phyloP scores from a whole-genome alignment of 768 basidiomycete species.

The Stropharia rugosoannulata region DNA sequence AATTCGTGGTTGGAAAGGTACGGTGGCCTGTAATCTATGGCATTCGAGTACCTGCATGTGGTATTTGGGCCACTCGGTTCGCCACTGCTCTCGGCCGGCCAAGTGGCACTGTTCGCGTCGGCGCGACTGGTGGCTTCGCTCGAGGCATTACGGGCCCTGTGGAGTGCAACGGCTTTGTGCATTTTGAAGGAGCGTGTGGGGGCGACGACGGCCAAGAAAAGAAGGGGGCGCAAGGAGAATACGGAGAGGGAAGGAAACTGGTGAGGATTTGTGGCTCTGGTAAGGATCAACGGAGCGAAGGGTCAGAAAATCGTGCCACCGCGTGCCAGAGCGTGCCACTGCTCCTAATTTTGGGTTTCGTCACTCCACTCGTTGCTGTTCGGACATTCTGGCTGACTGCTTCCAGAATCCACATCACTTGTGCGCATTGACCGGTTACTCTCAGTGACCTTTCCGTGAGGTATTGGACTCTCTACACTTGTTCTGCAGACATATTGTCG shows the following conservation, averaged over 20 bases:
- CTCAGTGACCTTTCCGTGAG: too few relatives aligned
- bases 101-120: not conserved
- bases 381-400: not conserved
- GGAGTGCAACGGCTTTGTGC: not conserved
- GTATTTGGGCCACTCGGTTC: not conserved
- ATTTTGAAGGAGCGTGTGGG: not conserved
- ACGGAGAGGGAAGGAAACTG: not conserved
- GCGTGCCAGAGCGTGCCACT: slow-evolving; percentile 5
- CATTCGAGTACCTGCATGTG: not conserved
- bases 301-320: slow-evolving; percentile 7
- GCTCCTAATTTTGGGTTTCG: slow-evolving; percentile 5
- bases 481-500: not conserved
- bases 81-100: not conserved
- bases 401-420: too few relatives aligned
- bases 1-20: not conserved
- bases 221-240: not conserved
- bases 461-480: too few relatives aligned
- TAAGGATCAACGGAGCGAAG: slow-evolving; percentile 2
- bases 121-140: not conserved
- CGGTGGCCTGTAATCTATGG: not conserved
- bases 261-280: not conserved
- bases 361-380: not conserved
- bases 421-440: too few relatives aligned
- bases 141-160: not conserved
- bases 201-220: not conserved